Evolutionary conservation across 495 filamentous ascomycete genomes (phyloP), one percentile per base, ranked within the genome.

Genomic region (Aspergillus sclerotioniger): DNA sequence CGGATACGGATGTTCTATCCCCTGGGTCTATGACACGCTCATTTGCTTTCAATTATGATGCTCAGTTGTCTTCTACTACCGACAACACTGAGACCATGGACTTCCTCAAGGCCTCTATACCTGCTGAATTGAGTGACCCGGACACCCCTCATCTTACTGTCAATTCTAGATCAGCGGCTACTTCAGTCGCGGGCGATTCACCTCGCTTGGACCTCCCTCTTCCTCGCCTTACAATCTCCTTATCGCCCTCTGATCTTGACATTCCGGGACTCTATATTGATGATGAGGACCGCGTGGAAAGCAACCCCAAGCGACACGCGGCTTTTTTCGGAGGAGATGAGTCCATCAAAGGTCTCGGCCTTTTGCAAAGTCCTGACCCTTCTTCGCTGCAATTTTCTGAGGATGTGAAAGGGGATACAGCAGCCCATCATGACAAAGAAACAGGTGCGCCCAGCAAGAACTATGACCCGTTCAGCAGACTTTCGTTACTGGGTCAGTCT

Each of bases 271-370:
- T 79, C 0, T 69, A 64, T 37, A 74, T 77, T 46, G 65, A 72
- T 13, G 71, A 73, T 29, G 69, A 69, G 31, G 75, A 72, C 5
- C 64, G 68, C 12, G 65, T 76, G 16, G 72, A 75, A 62, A 71
- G 69, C 46, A 74, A 79, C 29, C 71, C 76, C n/a, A 79, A 79
- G 54, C 71, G 76, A 29, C 72, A 78, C 54, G 76, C 75, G 0
- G 75, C 75, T 4, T 70, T 79, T 10, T 76, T 79, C 54, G 66
- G 66, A 25, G 67, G 63, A 12, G 59, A 76, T 28, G 66, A 74
- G 35, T 63, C 69, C 8, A 58, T 76, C 28, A 58, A 71, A 37
- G 60, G 61, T 19, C 65, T 75, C 7, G 69, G 71, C 1, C 49
- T 75, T 3, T 58, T 62, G 0, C 64, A 56, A 20, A 75, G 66